These are phyloP conservation scores for Populus hybrid DNA, from an alignment of 441 rosid genomes.

Conservation along the genomic window DNA sequence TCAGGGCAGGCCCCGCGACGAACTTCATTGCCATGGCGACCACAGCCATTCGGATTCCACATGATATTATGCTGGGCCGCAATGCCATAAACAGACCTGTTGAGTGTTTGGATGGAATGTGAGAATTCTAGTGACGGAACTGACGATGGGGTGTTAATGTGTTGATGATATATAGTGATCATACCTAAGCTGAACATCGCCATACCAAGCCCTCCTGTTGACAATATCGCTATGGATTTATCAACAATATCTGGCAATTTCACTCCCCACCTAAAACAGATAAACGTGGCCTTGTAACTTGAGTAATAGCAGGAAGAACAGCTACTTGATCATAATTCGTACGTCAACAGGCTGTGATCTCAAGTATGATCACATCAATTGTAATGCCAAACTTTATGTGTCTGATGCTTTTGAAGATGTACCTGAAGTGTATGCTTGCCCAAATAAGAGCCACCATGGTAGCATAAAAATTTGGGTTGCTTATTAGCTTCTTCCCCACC, in stretches of 20 bases:
- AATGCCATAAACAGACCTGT: constrained; percentile 92
- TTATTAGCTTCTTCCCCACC: constrained; percentile 67
- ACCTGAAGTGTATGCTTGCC: constrained; percentile 85
- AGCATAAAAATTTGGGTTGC: constrained; percentile 85
- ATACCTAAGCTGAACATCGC: constrained; percentile 71
- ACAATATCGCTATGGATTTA: constrained; percentile 62
- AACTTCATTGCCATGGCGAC: constrained; percentile 62
- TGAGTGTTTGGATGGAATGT: neutral
- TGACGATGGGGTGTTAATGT: neutral
- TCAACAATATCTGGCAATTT: constrained; percentile 66
- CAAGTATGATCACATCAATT: neutral
- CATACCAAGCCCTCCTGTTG: constrained; percentile 54
- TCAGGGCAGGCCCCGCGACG: constrained; percentile 64
- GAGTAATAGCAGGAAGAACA: neutral
- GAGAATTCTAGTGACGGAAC: neutral
- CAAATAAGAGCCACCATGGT: constrained; percentile 66
- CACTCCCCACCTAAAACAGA: constrained; percentile 56
- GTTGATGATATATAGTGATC: neutral
- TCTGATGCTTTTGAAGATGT: constrained; percentile 2
- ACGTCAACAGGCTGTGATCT: neutral
- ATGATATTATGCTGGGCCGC: constrained; percentile 59
- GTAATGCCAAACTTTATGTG: neutral
- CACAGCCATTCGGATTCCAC: constrained; percentile 55
- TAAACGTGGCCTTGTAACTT: neutral
- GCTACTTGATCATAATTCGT: neutral